Conservation (phyloP, 2,329 filamentous ascomycete genomes). For the Lasiodiplodia hormozganensis region DNA sequence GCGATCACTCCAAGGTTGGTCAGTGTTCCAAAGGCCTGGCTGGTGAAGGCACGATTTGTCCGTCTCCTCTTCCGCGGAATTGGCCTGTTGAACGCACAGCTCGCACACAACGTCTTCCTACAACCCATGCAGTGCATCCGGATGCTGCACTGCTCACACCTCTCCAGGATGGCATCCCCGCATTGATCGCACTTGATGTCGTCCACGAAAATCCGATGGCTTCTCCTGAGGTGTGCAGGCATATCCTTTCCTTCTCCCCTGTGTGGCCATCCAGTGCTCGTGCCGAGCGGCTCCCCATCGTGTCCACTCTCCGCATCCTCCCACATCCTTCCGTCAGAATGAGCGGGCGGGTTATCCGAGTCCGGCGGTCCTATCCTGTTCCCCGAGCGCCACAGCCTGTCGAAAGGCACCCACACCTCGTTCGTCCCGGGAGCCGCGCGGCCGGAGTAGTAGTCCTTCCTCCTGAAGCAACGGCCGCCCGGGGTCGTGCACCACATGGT, state of each 20-base stretch:
- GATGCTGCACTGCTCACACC: constrained; percentile 67
- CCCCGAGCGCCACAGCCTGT: constrained; percentile 64
- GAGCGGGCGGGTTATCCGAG: constrained; percentile 40
- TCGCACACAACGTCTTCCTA: constrained; percentile 65
- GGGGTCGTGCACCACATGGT: constrained; percentile 68
- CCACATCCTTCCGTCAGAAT: constrained; percentile 61
- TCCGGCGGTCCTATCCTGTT: constrained; percentile 61
- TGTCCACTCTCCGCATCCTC: constrained; percentile 62
- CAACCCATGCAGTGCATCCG: constrained; percentile 68
- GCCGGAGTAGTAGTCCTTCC: constrained; percentile 64
- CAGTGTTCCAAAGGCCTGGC: constrained; percentile 43
- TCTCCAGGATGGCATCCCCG: constrained; percentile 59
- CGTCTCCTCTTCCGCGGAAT: constrained; percentile 52
- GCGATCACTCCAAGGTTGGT: constrained; percentile 31
- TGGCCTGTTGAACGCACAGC: constrained; percentile 64
- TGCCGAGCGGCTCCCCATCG: constrained; percentile 63
- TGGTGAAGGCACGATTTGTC: constrained; percentile 46
- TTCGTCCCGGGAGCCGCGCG: constrained; percentile 61
- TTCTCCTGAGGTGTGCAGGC: constrained; percentile 61
- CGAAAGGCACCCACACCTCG: constrained; percentile 69
- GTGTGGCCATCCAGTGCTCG: constrained; percentile 49
- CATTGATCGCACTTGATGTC: constrained; percentile 62
- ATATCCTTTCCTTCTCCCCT: constrained; percentile 61
- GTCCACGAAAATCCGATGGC: constrained; percentile 61
- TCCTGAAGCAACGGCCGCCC: constrained; percentile 61